Conservation (phyloP, 257 asterid species). For the Penstemon davidsonii region DNA sequence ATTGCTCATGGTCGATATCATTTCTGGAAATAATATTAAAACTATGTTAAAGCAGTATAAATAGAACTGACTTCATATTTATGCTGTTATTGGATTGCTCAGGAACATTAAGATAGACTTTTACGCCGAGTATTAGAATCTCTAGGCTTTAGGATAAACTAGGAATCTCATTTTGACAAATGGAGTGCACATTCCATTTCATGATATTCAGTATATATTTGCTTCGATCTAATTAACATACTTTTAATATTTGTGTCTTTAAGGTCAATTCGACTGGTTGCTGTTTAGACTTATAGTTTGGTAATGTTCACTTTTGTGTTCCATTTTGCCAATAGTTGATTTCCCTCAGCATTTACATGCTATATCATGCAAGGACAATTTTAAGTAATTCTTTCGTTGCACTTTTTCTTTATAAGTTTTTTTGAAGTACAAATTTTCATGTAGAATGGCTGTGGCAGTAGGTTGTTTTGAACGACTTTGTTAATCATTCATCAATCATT, state of each 20-base stretch:
- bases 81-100: neutral
- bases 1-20: slow-evolving; percentile 11
- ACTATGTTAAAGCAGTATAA: no score
- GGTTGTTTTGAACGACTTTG: neutral
- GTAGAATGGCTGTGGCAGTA: neutral
- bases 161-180: no score
- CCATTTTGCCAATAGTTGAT: neutral
- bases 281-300: neutral
- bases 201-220: neutral
- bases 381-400: neutral
- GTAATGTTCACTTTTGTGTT: neutral
- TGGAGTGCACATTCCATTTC: no score
- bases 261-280: neutral
- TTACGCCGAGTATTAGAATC: no score
- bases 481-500: slow-evolving; percentile 18
- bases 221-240: neutral
- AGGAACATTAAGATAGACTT: no score
- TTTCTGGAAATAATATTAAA: neutral
- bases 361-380: neutral
- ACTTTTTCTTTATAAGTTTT: neutral
- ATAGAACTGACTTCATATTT: neutral
- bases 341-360: slow-evolving; percentile 3
- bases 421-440: neutral
- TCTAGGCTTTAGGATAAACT: no score
- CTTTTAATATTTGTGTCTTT: no score